Percentiles rank a stretch among this genome's conserved stretches.
Conservation (phyloP, 2,329 filamentous ascomycete species). For the Sclerotinia trifoliorum region DNA sequence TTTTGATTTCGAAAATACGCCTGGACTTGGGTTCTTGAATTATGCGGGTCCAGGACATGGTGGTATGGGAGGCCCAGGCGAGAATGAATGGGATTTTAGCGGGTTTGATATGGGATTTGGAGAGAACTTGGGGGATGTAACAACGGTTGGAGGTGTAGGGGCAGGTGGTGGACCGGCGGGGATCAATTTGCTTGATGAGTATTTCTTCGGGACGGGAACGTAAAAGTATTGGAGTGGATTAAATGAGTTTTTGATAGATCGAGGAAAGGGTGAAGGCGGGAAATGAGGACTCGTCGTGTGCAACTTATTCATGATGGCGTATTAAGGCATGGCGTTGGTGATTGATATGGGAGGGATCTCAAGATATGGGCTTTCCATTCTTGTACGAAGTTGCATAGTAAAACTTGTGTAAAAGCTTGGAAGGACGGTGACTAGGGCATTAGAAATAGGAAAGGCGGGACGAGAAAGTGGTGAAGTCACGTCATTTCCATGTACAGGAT, state of each 20-base stretch:
- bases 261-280: background rate
- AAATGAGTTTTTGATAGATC: background rate
- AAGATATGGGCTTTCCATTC: background rate
- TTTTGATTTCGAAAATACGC: conserved; percentile 29
- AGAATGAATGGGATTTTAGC: conserved; percentile 22
- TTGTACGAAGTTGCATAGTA: background rate
- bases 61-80: conserved; percentile 25
- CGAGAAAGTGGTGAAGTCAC: background rate
- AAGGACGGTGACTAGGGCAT: background rate
- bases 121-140: conserved; percentile 31
- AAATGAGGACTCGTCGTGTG: background rate
- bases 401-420: background rate
- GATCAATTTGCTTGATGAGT: conserved; percentile 52
- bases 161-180: conserved; percentile 26
- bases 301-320: background rate
- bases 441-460: background rate
- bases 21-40: conserved; percentile 36
- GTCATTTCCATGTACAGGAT: background rate
- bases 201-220: conserved; percentile 51
- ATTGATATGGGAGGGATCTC: background rate
- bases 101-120: conserved; percentile 27
- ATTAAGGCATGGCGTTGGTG: background rate
- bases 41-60: conserved; percentile 26
- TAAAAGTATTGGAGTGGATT: background rate
- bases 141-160: conserved; percentile 35